These are phyloP conservation scores for Neonothopanus nambi DNA, from an alignment of 1,284 basidiomycete species.

Conservation along the genomic window DNA sequence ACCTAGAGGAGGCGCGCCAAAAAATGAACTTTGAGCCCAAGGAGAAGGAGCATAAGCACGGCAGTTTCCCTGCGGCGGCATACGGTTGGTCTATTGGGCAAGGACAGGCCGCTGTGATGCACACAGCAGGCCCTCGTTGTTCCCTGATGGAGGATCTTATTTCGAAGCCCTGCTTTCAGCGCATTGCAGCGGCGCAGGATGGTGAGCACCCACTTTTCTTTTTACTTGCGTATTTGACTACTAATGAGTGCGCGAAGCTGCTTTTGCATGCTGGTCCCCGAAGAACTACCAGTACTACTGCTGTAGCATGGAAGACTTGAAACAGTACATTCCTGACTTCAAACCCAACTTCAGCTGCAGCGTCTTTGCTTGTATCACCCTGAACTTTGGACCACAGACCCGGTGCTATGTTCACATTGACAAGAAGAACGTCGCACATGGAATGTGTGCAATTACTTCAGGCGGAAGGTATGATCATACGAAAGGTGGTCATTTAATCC, in stretches of 20 bases:
- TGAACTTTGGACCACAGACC: conserved; percentile 18
- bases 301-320: background rate
- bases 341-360: conserved; percentile 5
- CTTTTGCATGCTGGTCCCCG: background rate
- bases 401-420: conserved; percentile 10
- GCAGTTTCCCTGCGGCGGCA: background rate
- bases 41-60: conserved; percentile 6
- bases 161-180: background rate
- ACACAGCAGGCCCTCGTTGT: too few relatives aligned
- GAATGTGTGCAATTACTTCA: conserved; percentile 15
- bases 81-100: conserved; percentile 5
- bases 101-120: background rate
- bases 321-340: background rate
- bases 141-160: background rate
- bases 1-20: too few relatives aligned
- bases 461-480: conserved; percentile 12
- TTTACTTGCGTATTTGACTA: background rate
- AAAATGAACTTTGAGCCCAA: too few relatives aligned
- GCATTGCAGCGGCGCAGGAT: background rate
- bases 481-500: conserved; percentile 14
- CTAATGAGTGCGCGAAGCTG: background rate
- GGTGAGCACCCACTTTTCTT: background rate
- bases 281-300: background rate
- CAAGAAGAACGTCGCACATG: conserved; percentile 5
- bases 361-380: conserved; percentile 1